A percentile compares a stretch with the other conserved stretches of the same genome.
Evolutionary conservation across 2,329 filamentous ascomycete genomes (phyloP).

Genomic region (Aspergillus arachidicola): DNA sequence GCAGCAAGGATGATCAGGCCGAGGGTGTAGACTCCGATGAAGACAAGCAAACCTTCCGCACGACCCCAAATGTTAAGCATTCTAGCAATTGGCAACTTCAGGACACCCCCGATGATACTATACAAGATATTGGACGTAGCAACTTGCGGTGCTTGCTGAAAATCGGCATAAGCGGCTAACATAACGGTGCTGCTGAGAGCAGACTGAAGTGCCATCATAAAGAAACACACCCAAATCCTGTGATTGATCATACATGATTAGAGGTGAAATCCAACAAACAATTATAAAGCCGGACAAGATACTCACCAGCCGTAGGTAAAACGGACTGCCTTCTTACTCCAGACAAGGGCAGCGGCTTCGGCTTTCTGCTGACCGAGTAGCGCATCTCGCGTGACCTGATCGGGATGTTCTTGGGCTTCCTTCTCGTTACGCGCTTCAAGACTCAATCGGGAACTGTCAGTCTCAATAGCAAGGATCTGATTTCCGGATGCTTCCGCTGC

Average conservation of each 20-base stretch:
- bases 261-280: constrained; percentile 5
- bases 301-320: constrained; percentile 38
- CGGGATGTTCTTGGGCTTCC: constrained; percentile 27
- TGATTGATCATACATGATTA: not conserved
- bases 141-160: constrained; percentile 52
- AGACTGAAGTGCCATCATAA: constrained; percentile 49
- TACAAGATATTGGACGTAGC: constrained; percentile 58
- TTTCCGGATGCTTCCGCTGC: not conserved
- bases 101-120: constrained; percentile 58
- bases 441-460: constrained; percentile 26
- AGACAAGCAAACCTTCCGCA: constrained; percentile 59
- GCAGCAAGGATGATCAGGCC: constrained; percentile 64
- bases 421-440: constrained; percentile 33
- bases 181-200: constrained; percentile 47
- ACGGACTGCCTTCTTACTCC: constrained; percentile 44
- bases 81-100: constrained; percentile 65
- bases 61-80: constrained; percentile 66
- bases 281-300: not conserved
- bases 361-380: constrained; percentile 50
- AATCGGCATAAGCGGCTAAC: constrained; percentile 56
- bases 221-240: constrained; percentile 51
- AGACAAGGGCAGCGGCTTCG: constrained; percentile 50
- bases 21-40: constrained; percentile 49
- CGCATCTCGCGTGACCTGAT: constrained; percentile 31
- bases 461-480: constrained; percentile 11